Conservation (phyloP, 75 land plant species). For the Ceratopteris richardii region DNA sequence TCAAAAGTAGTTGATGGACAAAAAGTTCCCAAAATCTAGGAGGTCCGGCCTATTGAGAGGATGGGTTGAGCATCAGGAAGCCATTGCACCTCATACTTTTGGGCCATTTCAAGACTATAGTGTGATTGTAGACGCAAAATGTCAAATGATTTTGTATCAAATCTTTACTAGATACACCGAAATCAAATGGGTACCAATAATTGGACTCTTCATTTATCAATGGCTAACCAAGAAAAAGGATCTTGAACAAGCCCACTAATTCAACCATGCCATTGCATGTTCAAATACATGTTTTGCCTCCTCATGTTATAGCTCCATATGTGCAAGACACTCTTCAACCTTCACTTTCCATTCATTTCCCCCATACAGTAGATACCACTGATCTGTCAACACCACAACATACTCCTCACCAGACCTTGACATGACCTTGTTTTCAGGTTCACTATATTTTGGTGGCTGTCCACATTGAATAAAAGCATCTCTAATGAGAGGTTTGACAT, state of each 20-base stretch:
- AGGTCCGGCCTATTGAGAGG: slow-evolving; percentile 85
- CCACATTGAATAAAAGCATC: slow-evolving; percentile 44
- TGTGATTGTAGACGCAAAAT: slow-evolving; percentile 80
- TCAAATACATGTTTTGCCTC: slow-evolving; percentile 73
- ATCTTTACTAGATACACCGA: slow-evolving; percentile 84
- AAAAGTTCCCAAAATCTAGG: slow-evolving; percentile 51
- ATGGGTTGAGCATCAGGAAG: slow-evolving; percentile 75
- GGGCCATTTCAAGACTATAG: slow-evolving; percentile 82
- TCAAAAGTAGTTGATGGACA: no score
- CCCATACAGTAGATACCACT: slow-evolving; percentile 89
- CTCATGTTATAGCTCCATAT: slow-evolving; percentile 61
- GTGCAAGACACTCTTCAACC: slow-evolving; percentile 52
- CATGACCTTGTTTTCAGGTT: slow-evolving; percentile 86
- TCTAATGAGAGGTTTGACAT: slow-evolving; percentile 70
- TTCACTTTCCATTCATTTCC: slow-evolving; percentile 60
- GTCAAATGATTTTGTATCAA: slow-evolving; percentile 87
- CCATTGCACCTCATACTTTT: slow-evolving; percentile 80
- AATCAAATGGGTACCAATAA: slow-evolving; percentile 91
- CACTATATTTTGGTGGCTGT: slow-evolving; percentile 66
- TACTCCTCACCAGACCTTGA: slow-evolving; percentile 96
- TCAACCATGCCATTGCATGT: slow-evolving; percentile 81
- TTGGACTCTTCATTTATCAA: slow-evolving; percentile 76
- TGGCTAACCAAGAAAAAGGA: slow-evolving; percentile 85
- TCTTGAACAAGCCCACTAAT: slow-evolving; percentile 92
- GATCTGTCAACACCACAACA: slow-evolving; percentile 89